A percentile compares a stretch with the other conserved stretches of the same genome.
phyloP scores from a whole-genome alignment of 2,329 filamentous ascomycete genomes.

The Ophiostoma sp. region DNA sequence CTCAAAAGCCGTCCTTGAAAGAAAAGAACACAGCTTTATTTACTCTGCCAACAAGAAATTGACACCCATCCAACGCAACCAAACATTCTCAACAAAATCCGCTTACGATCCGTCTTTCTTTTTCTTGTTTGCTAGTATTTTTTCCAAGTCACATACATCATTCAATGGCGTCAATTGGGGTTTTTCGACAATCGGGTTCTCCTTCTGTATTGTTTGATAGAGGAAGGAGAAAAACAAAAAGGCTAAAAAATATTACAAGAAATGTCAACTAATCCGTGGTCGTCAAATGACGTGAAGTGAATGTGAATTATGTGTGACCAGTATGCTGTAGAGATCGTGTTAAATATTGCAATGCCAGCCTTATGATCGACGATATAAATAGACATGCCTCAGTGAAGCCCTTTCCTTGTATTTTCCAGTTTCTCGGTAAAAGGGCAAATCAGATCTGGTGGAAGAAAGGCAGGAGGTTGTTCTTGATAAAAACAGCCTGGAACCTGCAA shows the following conservation, averaged over 20 bases:
- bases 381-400: not conserved
- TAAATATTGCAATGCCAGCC: not conserved
- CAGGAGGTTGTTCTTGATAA: not conserved
- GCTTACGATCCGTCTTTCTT: not conserved
- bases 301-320: not conserved
- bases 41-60: not conserved
- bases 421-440: not conserved
- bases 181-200: not conserved
- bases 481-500: too few relatives aligned
- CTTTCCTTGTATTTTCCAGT: not conserved
- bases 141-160: not conserved
- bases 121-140: not conserved
- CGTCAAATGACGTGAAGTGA: not conserved
- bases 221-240: not conserved
- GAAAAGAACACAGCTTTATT: not conserved
- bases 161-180: conserved; percentile 4
- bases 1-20: not conserved
- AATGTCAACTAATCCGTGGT: not conserved
- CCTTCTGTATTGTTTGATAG: conserved; percentile 4
- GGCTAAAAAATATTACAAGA: not conserved
- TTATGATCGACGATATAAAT: not conserved
- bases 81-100: not conserved
- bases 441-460: not conserved
- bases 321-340: not conserved
- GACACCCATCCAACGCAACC: not conserved